These are phyloP conservation scores for Botrytis pseudocinerea DNA, from an alignment of 2,329 filamentous ascomycete genomes.

Conservation along the genomic window DNA sequence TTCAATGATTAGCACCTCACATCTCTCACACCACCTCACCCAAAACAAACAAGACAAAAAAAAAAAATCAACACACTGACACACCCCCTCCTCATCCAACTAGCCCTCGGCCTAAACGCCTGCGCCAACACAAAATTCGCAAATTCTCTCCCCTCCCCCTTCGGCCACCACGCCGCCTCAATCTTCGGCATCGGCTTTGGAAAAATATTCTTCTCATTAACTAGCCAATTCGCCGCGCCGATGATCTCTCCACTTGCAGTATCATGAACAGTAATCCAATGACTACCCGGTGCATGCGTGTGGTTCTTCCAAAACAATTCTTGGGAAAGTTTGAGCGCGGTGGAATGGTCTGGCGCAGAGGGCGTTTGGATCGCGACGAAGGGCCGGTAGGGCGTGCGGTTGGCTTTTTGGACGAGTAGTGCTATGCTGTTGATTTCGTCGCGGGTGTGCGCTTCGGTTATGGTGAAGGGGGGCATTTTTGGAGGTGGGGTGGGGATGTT, in stretches of 20 bases:
- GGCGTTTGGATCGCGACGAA: neutral
- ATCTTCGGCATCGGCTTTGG: slow-evolving; percentile 3
- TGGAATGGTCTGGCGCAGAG: neutral
- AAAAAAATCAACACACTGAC: neutral
- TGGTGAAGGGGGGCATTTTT: neutral
- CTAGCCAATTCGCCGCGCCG: neutral
- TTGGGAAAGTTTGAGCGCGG: neutral
- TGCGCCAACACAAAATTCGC: neutral
- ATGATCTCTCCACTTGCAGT: neutral
- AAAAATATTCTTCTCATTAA: slow-evolving; percentile 10
- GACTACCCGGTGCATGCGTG: neutral
- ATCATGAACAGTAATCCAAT: neutral
- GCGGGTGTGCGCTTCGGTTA: neutral
- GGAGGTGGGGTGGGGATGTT: neutral
- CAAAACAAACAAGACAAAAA: neutral
- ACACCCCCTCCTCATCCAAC: slow-evolving; percentile 3
- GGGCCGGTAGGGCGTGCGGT: neutral
- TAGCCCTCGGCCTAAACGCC: neutral
- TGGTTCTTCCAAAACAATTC: slow-evolving; percentile 3
- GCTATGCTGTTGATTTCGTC: neutral
- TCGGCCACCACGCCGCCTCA: slow-evolving; percentile 4
- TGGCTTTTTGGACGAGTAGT: slow-evolving; percentile 9
- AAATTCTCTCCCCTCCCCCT: slow-evolving; percentile 7
- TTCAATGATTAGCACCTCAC: neutral
- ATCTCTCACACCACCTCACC: neutral